These are phyloP conservation scores for Boletus rubescentipes DNA, from an alignment of 768 basidiomycete genomes.

Conservation along the genomic window DNA sequence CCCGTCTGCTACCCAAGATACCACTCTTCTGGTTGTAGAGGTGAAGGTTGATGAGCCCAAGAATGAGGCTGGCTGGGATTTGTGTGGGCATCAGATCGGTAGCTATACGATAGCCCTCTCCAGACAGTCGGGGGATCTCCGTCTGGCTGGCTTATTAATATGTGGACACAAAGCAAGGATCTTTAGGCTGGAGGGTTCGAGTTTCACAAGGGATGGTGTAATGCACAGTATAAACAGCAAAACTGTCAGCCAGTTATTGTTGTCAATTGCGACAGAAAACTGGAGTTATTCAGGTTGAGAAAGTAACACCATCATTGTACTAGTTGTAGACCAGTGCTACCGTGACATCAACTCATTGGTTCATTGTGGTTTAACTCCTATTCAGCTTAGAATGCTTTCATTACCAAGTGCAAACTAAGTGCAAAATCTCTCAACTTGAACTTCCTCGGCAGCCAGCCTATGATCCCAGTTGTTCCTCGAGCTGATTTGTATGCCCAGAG, in stretches of 20 bases:
- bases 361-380: too few relatives aligned
- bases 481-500: too few relatives aligned
- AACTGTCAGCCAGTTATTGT: not conserved
- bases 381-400: too few relatives aligned
- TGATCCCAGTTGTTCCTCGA: too few relatives aligned
- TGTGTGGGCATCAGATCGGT: not conserved
- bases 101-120: not conserved
- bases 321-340: too few relatives aligned
- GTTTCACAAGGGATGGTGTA: not conserved
- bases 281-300: not conserved
- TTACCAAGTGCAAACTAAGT: too few relatives aligned
- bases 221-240: not conserved
- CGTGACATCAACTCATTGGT: too few relatives aligned
- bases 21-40: not conserved
- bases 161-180: not conserved
- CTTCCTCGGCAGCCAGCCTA: too few relatives aligned
- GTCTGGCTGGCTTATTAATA: not conserved
- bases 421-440: too few relatives aligned
- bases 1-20: not conserved
- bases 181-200: not conserved
- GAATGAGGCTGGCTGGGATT: rapidly evolving
- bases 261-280: not conserved
- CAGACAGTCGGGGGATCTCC: not conserved
- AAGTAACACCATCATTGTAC: too few relatives aligned
- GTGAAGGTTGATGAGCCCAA: not conserved